Conservation (phyloP, 768 basidiomycete species). For the Rhodotorula sphaerocarpa region DNA sequence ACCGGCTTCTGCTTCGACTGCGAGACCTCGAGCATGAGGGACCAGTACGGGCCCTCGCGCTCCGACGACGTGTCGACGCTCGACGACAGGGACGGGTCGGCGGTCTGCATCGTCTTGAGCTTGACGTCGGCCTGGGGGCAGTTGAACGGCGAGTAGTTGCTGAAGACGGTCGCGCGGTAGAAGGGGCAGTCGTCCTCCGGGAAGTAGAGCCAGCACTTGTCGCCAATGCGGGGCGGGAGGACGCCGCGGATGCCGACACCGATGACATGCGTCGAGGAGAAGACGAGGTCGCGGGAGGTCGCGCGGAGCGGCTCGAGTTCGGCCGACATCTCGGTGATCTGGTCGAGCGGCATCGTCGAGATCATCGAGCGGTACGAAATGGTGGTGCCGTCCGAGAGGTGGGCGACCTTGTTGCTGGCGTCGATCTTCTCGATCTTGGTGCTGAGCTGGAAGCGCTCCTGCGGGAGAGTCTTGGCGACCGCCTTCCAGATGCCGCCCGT, state of each 20-base stretch:
- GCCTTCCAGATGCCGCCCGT: slow-evolving; percentile 47
- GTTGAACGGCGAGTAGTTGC: slow-evolving; percentile 47
- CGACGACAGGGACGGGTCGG: slow-evolving; percentile 40
- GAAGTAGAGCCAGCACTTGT: slow-evolving; percentile 45
- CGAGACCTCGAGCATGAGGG: slow-evolving; percentile 46
- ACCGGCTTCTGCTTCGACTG: slow-evolving; percentile 44
- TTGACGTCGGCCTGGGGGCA: slow-evolving; percentile 36
- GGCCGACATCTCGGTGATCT: slow-evolving; percentile 40
- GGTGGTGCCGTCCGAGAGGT: slow-evolving; percentile 41
- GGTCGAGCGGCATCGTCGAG: slow-evolving; percentile 43
- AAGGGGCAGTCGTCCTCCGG: slow-evolving; percentile 46
- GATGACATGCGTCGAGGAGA: slow-evolving; percentile 44
- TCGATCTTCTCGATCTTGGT: slow-evolving; percentile 40
- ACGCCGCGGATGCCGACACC: slow-evolving; percentile 45
- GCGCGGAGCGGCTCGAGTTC: slow-evolving; percentile 37
- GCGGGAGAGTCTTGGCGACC: slow-evolving; percentile 42
- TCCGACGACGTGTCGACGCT: slow-evolving; percentile 36
- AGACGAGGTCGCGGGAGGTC: slow-evolving; percentile 40
- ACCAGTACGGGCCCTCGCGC: slow-evolving; percentile 44
- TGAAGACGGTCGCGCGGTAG: slow-evolving; percentile 47
- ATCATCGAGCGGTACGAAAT: slow-evolving; percentile 43
- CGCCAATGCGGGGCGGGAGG: slow-evolving; percentile 43
- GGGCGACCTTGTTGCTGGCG: slow-evolving; percentile 40
- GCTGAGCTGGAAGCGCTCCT: slow-evolving; percentile 39
- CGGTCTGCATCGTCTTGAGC: slow-evolving; percentile 43